Conservation (phyloP, 23 red algal genomes). For the Gracilaria gracilis region DNA sequence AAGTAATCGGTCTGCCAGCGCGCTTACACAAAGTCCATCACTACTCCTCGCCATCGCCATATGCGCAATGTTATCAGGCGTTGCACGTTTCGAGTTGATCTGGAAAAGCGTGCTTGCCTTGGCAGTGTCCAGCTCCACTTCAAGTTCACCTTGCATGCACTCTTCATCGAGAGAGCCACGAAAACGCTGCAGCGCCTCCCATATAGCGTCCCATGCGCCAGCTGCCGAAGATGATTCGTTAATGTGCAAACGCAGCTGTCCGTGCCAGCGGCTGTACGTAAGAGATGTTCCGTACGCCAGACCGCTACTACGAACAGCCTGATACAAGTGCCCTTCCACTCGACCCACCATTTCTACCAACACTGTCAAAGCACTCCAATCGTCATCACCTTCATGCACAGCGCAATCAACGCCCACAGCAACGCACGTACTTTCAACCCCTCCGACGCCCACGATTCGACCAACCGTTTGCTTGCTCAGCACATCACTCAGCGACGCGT, state of each 20-base stretch:
- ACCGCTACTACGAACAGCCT: constrained; percentile 61
- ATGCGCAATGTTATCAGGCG: not conserved
- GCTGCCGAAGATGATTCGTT: constrained; percentile 36
- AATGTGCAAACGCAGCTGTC: constrained; percentile 25
- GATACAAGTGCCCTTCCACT: constrained; percentile 65
- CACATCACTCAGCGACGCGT: constrained; percentile 12
- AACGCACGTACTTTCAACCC: constrained; percentile 41
- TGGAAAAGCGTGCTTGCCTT: constrained; percentile 25
- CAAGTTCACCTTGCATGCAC: not conserved
- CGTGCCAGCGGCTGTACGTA: not conserved
- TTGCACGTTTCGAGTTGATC: constrained; percentile 12
- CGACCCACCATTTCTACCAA: constrained; percentile 55
- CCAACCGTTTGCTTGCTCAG: not conserved
- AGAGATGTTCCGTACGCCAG: constrained; percentile 70
- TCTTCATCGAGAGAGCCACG: not conserved
- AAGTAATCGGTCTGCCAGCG: constrained; percentile 26
- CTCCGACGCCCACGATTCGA: constrained; percentile 40
- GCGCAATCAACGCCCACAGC: constrained; percentile 33
- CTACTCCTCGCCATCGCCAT: constrained; percentile 4
- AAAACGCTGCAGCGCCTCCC: constrained; percentile 26
- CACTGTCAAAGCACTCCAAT: constrained; percentile 53
- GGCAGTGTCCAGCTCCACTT: constrained; percentile 36
- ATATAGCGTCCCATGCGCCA: constrained; percentile 72
- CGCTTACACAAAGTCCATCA: constrained; percentile 1
- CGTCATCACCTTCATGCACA: constrained; percentile 27